Conservation (phyloP, 2,329 filamentous ascomycete species). For the Diaporthe sp. region DNA sequence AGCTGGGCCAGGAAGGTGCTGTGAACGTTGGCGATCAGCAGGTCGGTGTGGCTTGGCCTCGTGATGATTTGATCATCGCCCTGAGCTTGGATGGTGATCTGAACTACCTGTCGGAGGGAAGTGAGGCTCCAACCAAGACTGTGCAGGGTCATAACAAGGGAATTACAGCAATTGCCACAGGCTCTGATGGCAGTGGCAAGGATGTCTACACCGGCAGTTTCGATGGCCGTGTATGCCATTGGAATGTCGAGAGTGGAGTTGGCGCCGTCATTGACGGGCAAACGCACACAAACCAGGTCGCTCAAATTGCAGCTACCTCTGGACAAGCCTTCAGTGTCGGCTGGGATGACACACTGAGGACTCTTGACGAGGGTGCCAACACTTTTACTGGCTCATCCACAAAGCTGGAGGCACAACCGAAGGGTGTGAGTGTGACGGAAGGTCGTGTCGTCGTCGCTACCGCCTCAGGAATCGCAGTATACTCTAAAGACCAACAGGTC, state of each 20-base stretch:
- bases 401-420: conserved; percentile 85
- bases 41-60: conserved; percentile 93
- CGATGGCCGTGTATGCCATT: conserved; percentile 87
- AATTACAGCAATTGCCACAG: conserved; percentile 81
- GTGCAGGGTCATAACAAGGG: conserved; percentile 93
- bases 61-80: conserved; percentile 90
- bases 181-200: conserved; percentile 67
- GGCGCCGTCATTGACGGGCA: conserved; percentile 83
- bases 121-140: conserved; percentile 75
- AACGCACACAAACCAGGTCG: conserved; percentile 87
- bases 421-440: conserved; percentile 73
- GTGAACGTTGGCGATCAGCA: conserved; percentile 87
- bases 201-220: conserved; percentile 92
- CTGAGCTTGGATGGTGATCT: conserved; percentile 90
- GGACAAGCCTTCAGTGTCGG: conserved; percentile 86
- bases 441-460: conserved; percentile 71
- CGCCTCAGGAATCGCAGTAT: conserved; percentile 64
- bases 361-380: conserved; percentile 79
- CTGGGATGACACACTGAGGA: conserved; percentile 94
- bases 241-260: conserved; percentile 80
- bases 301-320: conserved; percentile 75
- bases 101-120: conserved; percentile 86
- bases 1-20: conserved; percentile 80
- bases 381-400: conserved; percentile 79
- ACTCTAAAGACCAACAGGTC: conserved; percentile 72